Percentiles rank a stretch among this genome's conserved stretches.
Evolutionary conservation across 495 filamentous ascomycete genomes (phyloP).

Genomic region (Talaromyces liani): DNA sequence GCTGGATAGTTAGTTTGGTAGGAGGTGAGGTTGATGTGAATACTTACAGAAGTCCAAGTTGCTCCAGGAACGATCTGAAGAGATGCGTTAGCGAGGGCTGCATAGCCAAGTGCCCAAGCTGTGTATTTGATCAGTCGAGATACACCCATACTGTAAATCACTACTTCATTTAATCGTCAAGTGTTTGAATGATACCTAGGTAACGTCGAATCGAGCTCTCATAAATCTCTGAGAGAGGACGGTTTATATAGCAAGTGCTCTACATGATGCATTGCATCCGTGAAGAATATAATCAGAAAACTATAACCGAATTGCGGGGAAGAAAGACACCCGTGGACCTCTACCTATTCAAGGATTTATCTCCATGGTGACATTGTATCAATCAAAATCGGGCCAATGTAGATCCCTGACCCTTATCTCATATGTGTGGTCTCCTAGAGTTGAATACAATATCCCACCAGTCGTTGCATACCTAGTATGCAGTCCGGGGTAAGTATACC

Average conservation of each 20-base stretch:
- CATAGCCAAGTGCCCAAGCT: not conserved
- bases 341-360: not conserved
- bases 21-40: not conserved
- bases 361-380: not conserved
- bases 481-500: not conserved
- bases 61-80: constrained; percentile 32
- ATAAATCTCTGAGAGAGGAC: no score
- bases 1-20: not conserved
- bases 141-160: not conserved
- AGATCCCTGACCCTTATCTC: not conserved
- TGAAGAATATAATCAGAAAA: not conserved
- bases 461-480: not conserved
- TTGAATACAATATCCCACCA: not conserved
- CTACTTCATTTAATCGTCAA: not conserved
- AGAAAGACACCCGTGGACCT: not conserved
- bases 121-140: not conserved
- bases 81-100: not conserved
- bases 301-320: not conserved
- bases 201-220: no score
- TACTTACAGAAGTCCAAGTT: constrained; percentile 34
- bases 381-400: not conserved
- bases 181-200: not conserved
- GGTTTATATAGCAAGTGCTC: no score
- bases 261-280: not conserved
- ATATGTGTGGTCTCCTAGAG: not conserved